Conservation (phyloP, 305 asterid species). For the Stenogyne calaminthoides region DNA sequence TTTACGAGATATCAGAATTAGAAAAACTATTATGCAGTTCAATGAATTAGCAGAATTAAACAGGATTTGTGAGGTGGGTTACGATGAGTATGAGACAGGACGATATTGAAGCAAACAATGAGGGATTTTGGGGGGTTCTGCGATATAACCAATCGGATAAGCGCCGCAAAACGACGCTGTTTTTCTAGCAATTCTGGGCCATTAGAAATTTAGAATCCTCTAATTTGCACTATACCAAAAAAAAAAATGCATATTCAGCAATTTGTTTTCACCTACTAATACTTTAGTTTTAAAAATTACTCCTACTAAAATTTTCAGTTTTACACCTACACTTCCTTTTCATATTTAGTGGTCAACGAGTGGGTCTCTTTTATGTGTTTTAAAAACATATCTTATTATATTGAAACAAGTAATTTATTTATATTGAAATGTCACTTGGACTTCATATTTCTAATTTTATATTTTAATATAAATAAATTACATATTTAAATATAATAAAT, state of each 20-base stretch:
- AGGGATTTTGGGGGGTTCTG: constrained; percentile 30
- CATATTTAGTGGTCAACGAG: too few relatives aligned
- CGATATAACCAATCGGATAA: constrained; percentile 29
- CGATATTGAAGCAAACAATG: constrained; percentile 14
- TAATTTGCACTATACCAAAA: neutral
- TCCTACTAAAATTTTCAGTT: too few relatives aligned
- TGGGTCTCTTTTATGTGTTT: too few relatives aligned
- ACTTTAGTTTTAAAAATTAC: too few relatives aligned
- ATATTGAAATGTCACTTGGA: too few relatives aligned
- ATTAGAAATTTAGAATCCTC: constrained; percentile 18
- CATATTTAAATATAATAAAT: too few relatives aligned
- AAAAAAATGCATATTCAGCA: neutral
- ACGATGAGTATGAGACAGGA: neutral
- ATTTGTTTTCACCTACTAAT: too few relatives aligned
- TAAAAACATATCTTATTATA: too few relatives aligned
- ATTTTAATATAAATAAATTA: too few relatives aligned
- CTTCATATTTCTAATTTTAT: too few relatives aligned
- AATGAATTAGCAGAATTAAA: neutral
- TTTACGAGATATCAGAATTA: neutral
- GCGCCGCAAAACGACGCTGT: constrained; percentile 11
- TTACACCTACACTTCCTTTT: too few relatives aligned
- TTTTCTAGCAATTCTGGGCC: constrained; percentile 31
- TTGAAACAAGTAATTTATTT: too few relatives aligned
- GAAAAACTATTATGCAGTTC: neutral
- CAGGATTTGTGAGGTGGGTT: neutral